These are phyloP conservation scores for Laguncularia racemosa DNA, from an alignment of 345 rosid species.

Conservation along the genomic window DNA sequence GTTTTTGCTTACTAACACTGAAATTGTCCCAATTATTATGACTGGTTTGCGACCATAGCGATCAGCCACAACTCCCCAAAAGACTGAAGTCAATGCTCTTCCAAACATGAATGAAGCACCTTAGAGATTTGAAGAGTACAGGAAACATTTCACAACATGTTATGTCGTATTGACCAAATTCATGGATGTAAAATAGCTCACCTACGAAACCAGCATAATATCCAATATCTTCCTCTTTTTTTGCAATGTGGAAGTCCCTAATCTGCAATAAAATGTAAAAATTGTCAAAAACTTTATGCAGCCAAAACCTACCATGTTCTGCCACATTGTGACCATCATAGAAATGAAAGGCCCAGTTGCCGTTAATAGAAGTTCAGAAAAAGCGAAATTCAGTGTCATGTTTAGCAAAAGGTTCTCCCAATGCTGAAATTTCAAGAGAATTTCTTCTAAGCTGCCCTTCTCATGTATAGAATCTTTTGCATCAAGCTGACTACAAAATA, in stretches of 20 bases:
- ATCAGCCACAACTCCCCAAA: slow-evolving; percentile 91
- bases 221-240: slow-evolving; percentile 83
- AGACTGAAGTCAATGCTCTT: slow-evolving; percentile 75
- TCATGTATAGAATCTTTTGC: no score
- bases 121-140: slow-evolving; percentile 15
- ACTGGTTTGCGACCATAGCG: slow-evolving; percentile 92
- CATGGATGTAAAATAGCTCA: slow-evolving; percentile 21
- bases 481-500: no score
- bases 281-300: background rate
- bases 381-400: no score
- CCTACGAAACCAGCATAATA: slow-evolving; percentile 88
- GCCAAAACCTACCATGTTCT: no score
- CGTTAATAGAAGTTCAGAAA: no score
- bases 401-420: no score
- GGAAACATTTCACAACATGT: background rate
- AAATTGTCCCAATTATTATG: slow-evolving; percentile 47
- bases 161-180: background rate
- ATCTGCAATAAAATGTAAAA: slow-evolving; percentile 26
- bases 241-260: slow-evolving; percentile 62
- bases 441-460: no score
- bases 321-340: no score
- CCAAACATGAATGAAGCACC: slow-evolving; percentile 91
- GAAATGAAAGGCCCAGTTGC: no score
- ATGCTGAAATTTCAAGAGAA: no score
- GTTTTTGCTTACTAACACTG: slow-evolving; percentile 54